Percentiles rank a stretch among this genome's conserved stretches.
phyloP scores from a whole-genome alignment of 306 rosid genomes.

The Cucumis hystrix region DNA sequence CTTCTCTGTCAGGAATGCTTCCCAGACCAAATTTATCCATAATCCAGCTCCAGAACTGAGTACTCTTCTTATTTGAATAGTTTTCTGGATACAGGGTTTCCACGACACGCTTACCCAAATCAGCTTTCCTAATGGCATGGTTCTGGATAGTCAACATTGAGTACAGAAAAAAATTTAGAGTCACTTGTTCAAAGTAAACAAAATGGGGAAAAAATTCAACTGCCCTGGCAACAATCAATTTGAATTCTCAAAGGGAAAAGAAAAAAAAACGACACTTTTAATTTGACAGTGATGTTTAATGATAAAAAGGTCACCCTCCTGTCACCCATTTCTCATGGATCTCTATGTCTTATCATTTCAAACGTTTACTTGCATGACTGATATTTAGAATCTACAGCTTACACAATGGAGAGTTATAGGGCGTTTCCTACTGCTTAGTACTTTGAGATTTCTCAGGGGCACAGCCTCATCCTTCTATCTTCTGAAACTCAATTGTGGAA shows the following conservation, averaged over 20 bases:
- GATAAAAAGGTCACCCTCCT: neutral
- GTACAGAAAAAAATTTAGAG: neutral
- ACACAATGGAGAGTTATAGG: neutral
- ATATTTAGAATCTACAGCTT: neutral
- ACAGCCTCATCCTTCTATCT: neutral
- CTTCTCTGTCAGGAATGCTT: conserved; percentile 24
- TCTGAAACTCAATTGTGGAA: neutral
- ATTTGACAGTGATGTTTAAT: neutral
- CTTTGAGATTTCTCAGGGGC: neutral
- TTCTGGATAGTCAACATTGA: conserved; percentile 34
- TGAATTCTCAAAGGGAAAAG: neutral
- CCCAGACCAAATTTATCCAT: conserved; percentile 47
- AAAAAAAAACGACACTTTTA: neutral
- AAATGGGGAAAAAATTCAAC: neutral
- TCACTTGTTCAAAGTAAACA: neutral
- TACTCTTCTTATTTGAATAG: conserved; percentile 24
- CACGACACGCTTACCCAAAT: conserved; percentile 45
- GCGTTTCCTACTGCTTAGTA: neutral
- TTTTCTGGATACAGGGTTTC: conserved; percentile 61
- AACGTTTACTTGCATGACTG: neutral
- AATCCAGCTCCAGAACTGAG: conserved; percentile 49
- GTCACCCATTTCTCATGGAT: neutral
- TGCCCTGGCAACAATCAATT: neutral
- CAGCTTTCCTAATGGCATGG: conserved; percentile 88
- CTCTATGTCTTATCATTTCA: neutral